Conservation (phyloP, 768 basidiomycete species). For the Boletus reticuloceps region DNA sequence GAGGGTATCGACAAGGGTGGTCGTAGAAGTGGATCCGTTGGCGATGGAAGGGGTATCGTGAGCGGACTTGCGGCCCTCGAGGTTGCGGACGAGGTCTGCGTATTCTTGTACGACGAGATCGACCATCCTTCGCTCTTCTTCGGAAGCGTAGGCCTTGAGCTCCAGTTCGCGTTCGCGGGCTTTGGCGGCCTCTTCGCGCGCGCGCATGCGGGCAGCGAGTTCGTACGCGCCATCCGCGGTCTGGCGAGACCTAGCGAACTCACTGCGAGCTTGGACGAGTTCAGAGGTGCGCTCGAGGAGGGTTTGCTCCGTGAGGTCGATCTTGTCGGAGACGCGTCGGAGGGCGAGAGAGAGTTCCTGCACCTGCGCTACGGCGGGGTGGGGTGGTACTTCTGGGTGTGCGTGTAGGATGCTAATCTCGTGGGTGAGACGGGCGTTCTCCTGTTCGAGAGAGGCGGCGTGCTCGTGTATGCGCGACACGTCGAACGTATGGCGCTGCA, state of each 20-base stretch:
- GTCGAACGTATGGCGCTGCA: constrained; percentile 62
- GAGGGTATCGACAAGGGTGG: constrained; percentile 37
- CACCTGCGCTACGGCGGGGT: constrained; percentile 38
- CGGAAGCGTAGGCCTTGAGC: constrained; percentile 42
- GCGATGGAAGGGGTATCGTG: constrained; percentile 1
- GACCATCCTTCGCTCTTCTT: constrained; percentile 58
- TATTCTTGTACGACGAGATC: constrained; percentile 72
- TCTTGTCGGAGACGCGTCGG: constrained; percentile 65
- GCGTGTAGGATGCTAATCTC: constrained; percentile 58
- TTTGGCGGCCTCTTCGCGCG: constrained; percentile 52
- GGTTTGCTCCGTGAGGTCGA: constrained; percentile 56
- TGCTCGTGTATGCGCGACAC: constrained; percentile 30
- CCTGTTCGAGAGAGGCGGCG: constrained; percentile 44
- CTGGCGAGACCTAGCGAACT: constrained; percentile 41
- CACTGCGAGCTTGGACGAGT: constrained; percentile 42
- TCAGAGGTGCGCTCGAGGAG: constrained; percentile 49
- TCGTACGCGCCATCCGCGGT: constrained; percentile 53
- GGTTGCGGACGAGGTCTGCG: constrained; percentile 65
- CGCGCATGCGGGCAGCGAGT: constrained; percentile 50
- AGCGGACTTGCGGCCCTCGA: constrained; percentile 48
- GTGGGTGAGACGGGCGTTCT: constrained; percentile 54
- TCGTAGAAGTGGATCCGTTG: constrained; percentile 16
- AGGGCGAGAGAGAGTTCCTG: constrained; percentile 66
- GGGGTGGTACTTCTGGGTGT: constrained; percentile 43
- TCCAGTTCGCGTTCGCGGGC: constrained; percentile 49